Percentiles rank a stretch among this genome's conserved stretches.
Conservation (phyloP, 1,139 yeast genomes). For the Yamadazyma sp. region DNA sequence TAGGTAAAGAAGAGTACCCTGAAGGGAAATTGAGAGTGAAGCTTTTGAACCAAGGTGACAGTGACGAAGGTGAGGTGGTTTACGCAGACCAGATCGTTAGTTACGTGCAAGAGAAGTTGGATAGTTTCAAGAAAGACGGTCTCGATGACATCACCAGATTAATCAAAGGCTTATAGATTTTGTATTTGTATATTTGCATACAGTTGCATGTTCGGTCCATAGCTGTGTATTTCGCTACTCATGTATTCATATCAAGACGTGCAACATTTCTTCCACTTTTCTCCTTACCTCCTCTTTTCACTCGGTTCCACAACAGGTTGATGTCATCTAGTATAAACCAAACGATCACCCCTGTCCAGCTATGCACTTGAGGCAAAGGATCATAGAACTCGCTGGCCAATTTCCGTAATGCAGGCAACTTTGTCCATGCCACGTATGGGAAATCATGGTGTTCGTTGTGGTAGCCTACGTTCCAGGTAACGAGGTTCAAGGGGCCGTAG, state of each 20-base stretch:
- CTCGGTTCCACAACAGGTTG: constrained; percentile 77
- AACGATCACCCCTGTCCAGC: constrained; percentile 78
- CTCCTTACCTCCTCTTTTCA: constrained; percentile 57
- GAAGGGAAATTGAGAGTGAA: constrained; percentile 83
- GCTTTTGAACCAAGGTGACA: constrained; percentile 82
- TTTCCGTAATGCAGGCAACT: constrained; percentile 60
- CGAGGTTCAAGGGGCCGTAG: constrained; percentile 72
- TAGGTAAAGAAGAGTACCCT: constrained; percentile 90
- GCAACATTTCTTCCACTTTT: constrained; percentile 30
- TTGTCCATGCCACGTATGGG: constrained; percentile 91
- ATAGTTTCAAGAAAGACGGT: constrained; percentile 42
- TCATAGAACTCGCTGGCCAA: constrained; percentile 82
- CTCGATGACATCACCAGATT: constrained; percentile 60
- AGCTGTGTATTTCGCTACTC: background rate
- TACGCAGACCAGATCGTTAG: constrained; percentile 57
- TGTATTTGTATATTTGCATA: background rate
- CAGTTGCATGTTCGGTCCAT: background rate
- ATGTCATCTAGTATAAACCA: constrained; percentile 69
- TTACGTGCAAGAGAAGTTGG: constrained; percentile 55
- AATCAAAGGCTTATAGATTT: constrained; percentile 39
- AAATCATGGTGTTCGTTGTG: constrained; percentile 96
- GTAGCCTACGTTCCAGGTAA: constrained; percentile 92
- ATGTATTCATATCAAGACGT: constrained; percentile 17
- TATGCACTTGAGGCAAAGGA: constrained; percentile 72
- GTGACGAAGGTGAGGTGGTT: constrained; percentile 84